These are phyloP conservation scores for Ascocoryne sarcoides DNA, from an alignment of 2,329 filamentous ascomycete species.

Conservation along the genomic window DNA sequence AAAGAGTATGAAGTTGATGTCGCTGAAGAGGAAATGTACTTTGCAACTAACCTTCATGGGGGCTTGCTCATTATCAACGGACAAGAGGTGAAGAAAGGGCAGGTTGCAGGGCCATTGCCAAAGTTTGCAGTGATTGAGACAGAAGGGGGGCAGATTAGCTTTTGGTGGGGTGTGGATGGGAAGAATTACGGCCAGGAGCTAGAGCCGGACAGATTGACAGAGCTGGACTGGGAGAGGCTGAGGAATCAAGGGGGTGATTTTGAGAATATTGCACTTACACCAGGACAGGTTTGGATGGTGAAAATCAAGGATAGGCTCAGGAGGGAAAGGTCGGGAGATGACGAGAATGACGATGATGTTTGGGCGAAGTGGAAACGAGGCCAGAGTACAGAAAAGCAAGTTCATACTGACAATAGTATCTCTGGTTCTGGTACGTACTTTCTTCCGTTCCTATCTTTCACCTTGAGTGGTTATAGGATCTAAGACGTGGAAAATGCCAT, in stretches of 20 bases:
- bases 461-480: background rate
- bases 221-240: background rate
- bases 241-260: conserved; percentile 4
- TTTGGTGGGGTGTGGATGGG: conserved; percentile 23
- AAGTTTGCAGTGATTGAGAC: conserved; percentile 24
- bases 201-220: background rate
- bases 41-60: conserved; percentile 22
- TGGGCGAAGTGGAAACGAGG: conserved; percentile 14
- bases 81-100: conserved; percentile 17
- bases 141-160: conserved; percentile 20
- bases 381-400: background rate
- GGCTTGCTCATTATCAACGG: conserved; percentile 23
- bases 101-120: conserved; percentile 25
- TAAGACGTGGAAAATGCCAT: background rate
- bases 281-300: conserved; percentile 19
- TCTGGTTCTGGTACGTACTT: background rate
- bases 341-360: conserved; percentile 12
- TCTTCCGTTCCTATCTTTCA: background rate
- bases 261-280: conserved; percentile 8
- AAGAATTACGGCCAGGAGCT: conserved; percentile 9
- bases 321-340: conserved; percentile 14
- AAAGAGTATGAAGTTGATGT: conserved; percentile 17
- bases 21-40: conserved; percentile 15
- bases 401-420: background rate
- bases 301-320: conserved; percentile 18